Evolutionary conservation across 257 asterid species (phyloP), one percentile per base, ranked within the genome.

Genomic region (Solanum bukasovii): DNA sequence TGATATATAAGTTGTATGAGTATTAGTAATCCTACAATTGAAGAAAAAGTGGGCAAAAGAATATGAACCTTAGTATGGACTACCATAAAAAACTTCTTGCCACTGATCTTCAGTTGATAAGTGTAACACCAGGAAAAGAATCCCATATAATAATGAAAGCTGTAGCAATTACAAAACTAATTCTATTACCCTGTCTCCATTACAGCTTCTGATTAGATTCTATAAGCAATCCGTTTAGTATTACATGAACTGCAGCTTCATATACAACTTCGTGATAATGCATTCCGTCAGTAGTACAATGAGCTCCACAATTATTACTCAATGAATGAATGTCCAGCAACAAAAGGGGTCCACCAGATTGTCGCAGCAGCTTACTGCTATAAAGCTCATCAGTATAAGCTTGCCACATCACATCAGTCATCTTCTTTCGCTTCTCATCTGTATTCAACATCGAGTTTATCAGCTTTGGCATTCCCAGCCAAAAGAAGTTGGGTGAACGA

Each of bases 391-490:
- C 90, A 7, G 92, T 94, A 59, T 94, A 97, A 86, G 92, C 89
- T 89, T 87, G 75, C 87, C 88, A 93, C 89, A 93, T 87, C 63
- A 42, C 75, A 12, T 89, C 88, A 20, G 92, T 92, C 99, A 97
- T 94, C 89, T 86, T 97, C 88, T 90, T 94, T 92, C 91, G 92
- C 93, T 97, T 97, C 87, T 92, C 98, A 79, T 91, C 92, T 3
- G 98, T 95, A 87, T 94, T 97, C 89, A 96, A 89, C 94, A 92
- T 93, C 5, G 95, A 91, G 40, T 93, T 93, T 84, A 97, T 88
- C 93, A 97, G 90, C 18, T 90, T 94, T 11, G 99, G 99, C 98
- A 96, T 94, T 34, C 98, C 97, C 16, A 97, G 90, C 99, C 99
- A 97, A 89, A 97, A 95, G 90, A 97, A 87, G 89, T 94, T 98